Base-by-base conservation (phyloP, 1,284 basidiomycete genomes). In the Pseudozyma pruni region DNA sequence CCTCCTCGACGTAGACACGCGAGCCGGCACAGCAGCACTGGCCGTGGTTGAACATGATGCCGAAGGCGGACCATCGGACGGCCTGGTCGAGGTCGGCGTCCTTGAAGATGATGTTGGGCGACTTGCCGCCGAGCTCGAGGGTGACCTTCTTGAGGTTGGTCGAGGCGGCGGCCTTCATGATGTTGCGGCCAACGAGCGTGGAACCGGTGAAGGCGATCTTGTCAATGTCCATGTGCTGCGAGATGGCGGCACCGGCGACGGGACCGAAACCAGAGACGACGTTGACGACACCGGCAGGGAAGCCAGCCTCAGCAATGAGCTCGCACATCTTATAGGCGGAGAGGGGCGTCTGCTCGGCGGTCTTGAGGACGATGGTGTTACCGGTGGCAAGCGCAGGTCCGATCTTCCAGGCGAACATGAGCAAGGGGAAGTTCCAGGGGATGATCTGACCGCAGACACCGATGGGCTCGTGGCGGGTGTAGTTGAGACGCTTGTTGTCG, bases 401-500 rank as follows among this genome's bases (percentile, higher is more conserved):
- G 8, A 93, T 90, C 86, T 96, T 75, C 72, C 67, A 81, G 38
- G 76, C 76, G 20, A 76, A 64, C 62, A 79, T 74, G 59, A 70
- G 73, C 32, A 71, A 37, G 14, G 92, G 93, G 82, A 93, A 94
- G 84, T 94, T 94, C 72, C 69, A 78, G 13, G 71, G 76, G 49
- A 71, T 79, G 68, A 79, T 79, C 55, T 79, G 76, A 48, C 76
- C 76, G 53, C 72, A 93, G 58, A 97, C 93, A 74, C 94, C 95
- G 75, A 96, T 90, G 16, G 95, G 94, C 84, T 98, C 94, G 83
- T 96, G 92, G 27, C 89, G 87, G 84, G 84, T 91, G 89, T 77
- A 78, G 63, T 73, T 69, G 55, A 80, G 66, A 84, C 93, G 93
- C 52, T 85, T 86, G 81, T 90, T 90, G 80, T 92, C 89, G 25